Evolutionary conservation across 208 protist genomes (phyloP).

Genomic region (Balamuthia mandrillaris): DNA sequence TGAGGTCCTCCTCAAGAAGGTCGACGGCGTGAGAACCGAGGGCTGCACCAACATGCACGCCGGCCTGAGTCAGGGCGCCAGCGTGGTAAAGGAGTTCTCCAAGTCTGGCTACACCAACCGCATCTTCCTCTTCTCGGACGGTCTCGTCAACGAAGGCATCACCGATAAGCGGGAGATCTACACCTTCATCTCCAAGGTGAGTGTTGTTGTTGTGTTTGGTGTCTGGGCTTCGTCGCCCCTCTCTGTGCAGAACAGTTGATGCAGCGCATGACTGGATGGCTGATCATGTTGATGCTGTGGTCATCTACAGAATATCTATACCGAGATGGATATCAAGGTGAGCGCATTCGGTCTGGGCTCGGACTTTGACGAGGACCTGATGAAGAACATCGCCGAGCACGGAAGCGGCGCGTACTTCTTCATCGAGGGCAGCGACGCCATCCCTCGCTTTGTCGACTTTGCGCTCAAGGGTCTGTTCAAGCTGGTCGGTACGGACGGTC

Average conservation of each 20-base stretch:
- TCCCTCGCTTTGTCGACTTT: slow-evolving; percentile 23
- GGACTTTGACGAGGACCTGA: slow-evolving; percentile 34
- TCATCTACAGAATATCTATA: background rate
- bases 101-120: slow-evolving; percentile 17
- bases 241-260: background rate
- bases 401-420: slow-evolving; percentile 21
- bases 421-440: slow-evolving; percentile 28
- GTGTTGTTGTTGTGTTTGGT: too few species aligned
- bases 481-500: background rate
- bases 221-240: background rate
- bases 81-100: background rate
- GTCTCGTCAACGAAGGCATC: slow-evolving; percentile 27
- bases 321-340: slow-evolving; percentile 12
- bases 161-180: background rate
- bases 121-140: slow-evolving; percentile 34
- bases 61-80: background rate
- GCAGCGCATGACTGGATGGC: background rate
- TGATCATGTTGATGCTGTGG: background rate
- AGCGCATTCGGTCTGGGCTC: slow-evolving; percentile 17
- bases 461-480: slow-evolving; percentile 25
- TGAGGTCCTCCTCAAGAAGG: background rate
- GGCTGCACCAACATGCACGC: slow-evolving; percentile 6
- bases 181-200: background rate
- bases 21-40: background rate
- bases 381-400: slow-evolving; percentile 23